phyloP scores from a whole-genome alignment of 2,329 filamentous ascomycete species.

The Arthrobotrys pseudoclavata region DNA sequence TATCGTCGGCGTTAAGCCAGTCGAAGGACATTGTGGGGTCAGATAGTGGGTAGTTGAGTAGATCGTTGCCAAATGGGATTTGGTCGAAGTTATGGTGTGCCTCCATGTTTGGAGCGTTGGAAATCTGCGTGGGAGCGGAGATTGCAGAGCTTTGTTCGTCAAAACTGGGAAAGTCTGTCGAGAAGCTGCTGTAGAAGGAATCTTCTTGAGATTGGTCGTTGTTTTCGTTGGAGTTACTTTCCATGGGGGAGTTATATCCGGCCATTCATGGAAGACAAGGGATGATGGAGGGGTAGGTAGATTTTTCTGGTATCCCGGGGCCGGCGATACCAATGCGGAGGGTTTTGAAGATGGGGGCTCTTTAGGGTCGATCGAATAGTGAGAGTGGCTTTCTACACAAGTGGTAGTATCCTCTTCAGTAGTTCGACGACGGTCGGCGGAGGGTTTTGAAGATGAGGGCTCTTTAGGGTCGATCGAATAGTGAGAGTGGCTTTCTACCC shows the following conservation, averaged over 20 bases:
- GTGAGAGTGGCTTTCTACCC: no score
- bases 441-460: not conserved
- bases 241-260: constrained; percentile 45
- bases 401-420: not conserved
- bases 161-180: constrained; percentile 18
- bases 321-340: not conserved
- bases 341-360: not conserved
- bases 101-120: constrained; percentile 43
- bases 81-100: constrained; percentile 36
- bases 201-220: constrained; percentile 3
- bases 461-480: not conserved
- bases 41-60: constrained; percentile 30
- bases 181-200: not conserved
- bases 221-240: constrained; percentile 1
- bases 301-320: not conserved
- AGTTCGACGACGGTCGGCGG: not conserved
- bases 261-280: constrained; percentile 58
- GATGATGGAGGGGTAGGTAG: not conserved
- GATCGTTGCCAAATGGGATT: constrained; percentile 41
- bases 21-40: constrained; percentile 41
- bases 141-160: constrained; percentile 17
- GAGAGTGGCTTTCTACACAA: no score
- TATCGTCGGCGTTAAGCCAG: constrained; percentile 35
- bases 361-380: not conserved
- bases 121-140: not conserved